Evolutionary conservation across 1,139 yeast species (phyloP).

Genomic region (Yamadazyma triangularis): DNA sequence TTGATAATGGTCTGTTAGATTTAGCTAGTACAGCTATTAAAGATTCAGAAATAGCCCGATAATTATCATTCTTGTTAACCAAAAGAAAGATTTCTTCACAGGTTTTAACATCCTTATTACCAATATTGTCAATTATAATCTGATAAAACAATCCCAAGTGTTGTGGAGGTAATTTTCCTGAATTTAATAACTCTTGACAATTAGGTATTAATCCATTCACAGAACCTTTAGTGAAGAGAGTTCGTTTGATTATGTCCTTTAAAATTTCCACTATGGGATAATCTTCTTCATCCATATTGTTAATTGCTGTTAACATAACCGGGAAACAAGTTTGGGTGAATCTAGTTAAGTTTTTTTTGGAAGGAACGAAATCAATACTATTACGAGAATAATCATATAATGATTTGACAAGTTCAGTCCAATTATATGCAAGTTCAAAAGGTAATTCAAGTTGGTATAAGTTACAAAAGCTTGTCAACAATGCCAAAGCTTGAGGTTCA

Average conservation of each 20-base stretch:
- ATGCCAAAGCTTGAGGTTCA: slow-evolving; percentile 16
- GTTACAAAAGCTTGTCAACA: slow-evolving; percentile 10
- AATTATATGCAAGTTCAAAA: slow-evolving; percentile 8
- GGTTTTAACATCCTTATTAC: slow-evolving; percentile 22
- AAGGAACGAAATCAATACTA: slow-evolving; percentile 20
- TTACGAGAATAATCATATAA: slow-evolving; percentile 24
- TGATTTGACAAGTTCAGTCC: slow-evolving; percentile 20
- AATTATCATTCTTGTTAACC: slow-evolving; percentile 23
- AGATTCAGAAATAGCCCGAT: slow-evolving; percentile 30
- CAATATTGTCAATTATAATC: slow-evolving; percentile 20
- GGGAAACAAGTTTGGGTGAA: slow-evolving; percentile 19
- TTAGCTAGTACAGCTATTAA: slow-evolving; percentile 35
- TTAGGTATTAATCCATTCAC: slow-evolving; percentile 15
- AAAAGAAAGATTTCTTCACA: slow-evolving; percentile 42
- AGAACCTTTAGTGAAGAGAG: slow-evolving; percentile 16
- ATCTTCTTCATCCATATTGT: slow-evolving; percentile 8
- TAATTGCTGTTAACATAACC: slow-evolving; percentile 7
- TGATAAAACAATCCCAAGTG: slow-evolving; percentile 21
- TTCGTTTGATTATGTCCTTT: slow-evolving; percentile 10
- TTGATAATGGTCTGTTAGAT: slow-evolving; percentile 46
- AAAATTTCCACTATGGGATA: slow-evolving; percentile 3
- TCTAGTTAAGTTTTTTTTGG: slow-evolving; percentile 27
- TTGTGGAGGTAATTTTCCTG: slow-evolving; percentile 8
- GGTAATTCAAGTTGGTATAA: slow-evolving; percentile 8
- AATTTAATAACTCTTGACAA: slow-evolving; percentile 15